phyloP scores from a whole-genome alignment of 2,329 filamentous ascomycete species.

The Xylaria sp. region DNA sequence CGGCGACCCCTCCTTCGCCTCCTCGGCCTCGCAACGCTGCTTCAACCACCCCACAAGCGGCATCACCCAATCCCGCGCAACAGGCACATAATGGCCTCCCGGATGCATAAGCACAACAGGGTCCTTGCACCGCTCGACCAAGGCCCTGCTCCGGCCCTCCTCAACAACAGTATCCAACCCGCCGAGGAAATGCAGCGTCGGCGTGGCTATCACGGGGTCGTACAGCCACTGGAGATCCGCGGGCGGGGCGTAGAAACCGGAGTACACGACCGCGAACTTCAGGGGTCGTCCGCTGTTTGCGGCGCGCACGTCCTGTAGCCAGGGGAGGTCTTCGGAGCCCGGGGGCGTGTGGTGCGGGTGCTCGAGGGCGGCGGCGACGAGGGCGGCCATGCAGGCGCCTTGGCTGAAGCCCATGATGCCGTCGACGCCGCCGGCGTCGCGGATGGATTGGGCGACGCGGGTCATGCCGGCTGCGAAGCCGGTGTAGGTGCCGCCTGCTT shows the following conservation, averaged over 20 bases:
- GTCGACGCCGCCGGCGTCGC: conserved; percentile 63
- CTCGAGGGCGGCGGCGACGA: conserved; percentile 71
- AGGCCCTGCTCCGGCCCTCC: conserved; percentile 60
- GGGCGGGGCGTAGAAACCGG: conserved; percentile 56
- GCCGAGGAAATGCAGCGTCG: conserved; percentile 76
- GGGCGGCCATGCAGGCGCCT: conserved; percentile 65
- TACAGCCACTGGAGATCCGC: conserved; percentile 30
- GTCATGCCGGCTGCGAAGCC: conserved; percentile 64
- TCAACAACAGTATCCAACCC: conserved; percentile 84
- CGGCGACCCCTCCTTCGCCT: conserved; percentile 8
- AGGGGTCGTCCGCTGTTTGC: conserved; percentile 42
- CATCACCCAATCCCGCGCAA: conserved; percentile 74
- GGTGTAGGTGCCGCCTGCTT: conserved; percentile 59
- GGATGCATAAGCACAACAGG: conserved; percentile 62
- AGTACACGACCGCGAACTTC: conserved; percentile 61
- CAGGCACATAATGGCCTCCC: conserved; percentile 84
- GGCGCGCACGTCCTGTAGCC: conserved; percentile 42
- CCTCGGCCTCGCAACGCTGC: conserved; percentile 20
- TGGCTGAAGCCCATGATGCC: conserved; percentile 80
- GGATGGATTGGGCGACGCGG: conserved; percentile 56
- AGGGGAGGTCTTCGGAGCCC: conserved; percentile 29
- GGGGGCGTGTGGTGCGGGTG: conserved; percentile 28
- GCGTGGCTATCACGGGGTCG: conserved; percentile 55
- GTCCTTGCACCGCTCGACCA: conserved; percentile 61
- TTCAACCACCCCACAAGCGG: conserved; percentile 58